A percentile compares a stretch with the other conserved stretches of the same genome.
These are phyloP conservation scores for Myriangium duriaei DNA, from an alignment of 2,329 filamentous ascomycete genomes.

Conservation along the genomic window DNA sequence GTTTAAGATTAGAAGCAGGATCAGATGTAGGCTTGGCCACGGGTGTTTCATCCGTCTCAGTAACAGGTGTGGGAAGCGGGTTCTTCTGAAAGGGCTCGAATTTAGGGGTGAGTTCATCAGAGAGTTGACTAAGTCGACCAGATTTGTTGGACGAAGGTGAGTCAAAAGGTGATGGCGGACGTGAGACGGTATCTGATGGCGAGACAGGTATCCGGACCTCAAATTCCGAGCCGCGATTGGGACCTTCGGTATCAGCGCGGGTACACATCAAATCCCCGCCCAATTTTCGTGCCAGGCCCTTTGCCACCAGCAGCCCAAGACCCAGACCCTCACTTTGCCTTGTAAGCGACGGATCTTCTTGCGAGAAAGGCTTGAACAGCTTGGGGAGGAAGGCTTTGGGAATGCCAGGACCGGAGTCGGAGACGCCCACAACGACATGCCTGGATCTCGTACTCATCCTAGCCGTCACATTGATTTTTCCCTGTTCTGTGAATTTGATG, in stretches of 20 bases:
- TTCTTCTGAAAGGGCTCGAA: neutral
- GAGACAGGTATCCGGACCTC: constrained; percentile 52
- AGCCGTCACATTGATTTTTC: constrained; percentile 45
- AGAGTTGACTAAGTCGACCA: neutral
- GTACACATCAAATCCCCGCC: constrained; percentile 55
- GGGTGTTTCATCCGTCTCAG: constrained; percentile 5
- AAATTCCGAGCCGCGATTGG: constrained; percentile 53
- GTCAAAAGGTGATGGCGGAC: constrained; percentile 38
- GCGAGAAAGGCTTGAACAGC: constrained; percentile 57
- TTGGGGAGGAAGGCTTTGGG: constrained; percentile 52
- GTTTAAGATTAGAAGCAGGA: neutral
- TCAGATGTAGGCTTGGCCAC: neutral
- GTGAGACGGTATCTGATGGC: constrained; percentile 37
- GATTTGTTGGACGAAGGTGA: constrained; percentile 22
- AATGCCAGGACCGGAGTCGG: constrained; percentile 57
- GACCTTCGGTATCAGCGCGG: constrained; percentile 48
- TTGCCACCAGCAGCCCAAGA: constrained; percentile 58
- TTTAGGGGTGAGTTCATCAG: neutral
- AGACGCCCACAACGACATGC: constrained; percentile 48
- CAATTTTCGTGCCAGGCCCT: constrained; percentile 55
- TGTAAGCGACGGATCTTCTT: constrained; percentile 56
- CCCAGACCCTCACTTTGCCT: constrained; percentile 56
- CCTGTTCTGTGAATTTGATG: constrained; percentile 55
- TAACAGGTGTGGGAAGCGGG: constrained; percentile 9
- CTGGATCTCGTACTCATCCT: constrained; percentile 38